Conservation (phyloP, 768 basidiomycete species). For the Agaricus bisporus region DNA sequence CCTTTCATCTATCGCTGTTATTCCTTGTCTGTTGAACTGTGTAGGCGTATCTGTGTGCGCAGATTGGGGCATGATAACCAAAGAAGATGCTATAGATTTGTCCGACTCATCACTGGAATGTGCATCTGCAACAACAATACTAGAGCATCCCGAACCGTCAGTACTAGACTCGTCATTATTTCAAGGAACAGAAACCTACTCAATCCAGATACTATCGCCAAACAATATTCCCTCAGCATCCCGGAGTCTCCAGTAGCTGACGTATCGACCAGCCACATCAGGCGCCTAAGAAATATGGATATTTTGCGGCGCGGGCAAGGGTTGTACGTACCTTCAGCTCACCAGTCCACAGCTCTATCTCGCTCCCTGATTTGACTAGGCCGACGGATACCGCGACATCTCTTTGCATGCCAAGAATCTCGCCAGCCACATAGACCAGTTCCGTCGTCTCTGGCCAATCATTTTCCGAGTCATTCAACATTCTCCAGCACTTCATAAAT, state of each 20-base stretch:
- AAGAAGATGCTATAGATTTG: constrained; percentile 58
- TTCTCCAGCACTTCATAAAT: constrained; percentile 79
- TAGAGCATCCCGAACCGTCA: constrained; percentile 19
- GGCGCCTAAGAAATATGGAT: constrained; percentile 47
- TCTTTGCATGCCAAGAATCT: constrained; percentile 39
- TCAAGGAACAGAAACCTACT: constrained; percentile 40
- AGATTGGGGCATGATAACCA: constrained; percentile 55
- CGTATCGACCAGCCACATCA: constrained; percentile 64
- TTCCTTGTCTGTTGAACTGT: background rate
- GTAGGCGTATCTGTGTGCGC: constrained; percentile 15
- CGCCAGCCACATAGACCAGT: constrained; percentile 67
- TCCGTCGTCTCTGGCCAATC: constrained; percentile 69
- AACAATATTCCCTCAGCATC: constrained; percentile 56
- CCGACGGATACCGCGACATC: constrained; percentile 44
- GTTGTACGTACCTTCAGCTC: constrained; percentile 58
- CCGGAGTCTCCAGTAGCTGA: constrained; percentile 70
- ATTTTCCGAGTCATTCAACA: constrained; percentile 55
- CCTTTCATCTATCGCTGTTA: constrained; percentile 13
- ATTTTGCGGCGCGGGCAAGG: background rate
- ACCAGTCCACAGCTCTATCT: constrained; percentile 61
- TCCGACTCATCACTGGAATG: constrained; percentile 27
- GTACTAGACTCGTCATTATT: background rate
- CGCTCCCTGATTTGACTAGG: constrained; percentile 45
- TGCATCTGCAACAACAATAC: constrained; percentile 63
- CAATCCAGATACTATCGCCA: constrained; percentile 73